Percentiles rank a stretch among this genome's conserved stretches.
Conservation (phyloP, 2,329 filamentous ascomycete species). For the Ceratocystiopsis minuta region DNA sequence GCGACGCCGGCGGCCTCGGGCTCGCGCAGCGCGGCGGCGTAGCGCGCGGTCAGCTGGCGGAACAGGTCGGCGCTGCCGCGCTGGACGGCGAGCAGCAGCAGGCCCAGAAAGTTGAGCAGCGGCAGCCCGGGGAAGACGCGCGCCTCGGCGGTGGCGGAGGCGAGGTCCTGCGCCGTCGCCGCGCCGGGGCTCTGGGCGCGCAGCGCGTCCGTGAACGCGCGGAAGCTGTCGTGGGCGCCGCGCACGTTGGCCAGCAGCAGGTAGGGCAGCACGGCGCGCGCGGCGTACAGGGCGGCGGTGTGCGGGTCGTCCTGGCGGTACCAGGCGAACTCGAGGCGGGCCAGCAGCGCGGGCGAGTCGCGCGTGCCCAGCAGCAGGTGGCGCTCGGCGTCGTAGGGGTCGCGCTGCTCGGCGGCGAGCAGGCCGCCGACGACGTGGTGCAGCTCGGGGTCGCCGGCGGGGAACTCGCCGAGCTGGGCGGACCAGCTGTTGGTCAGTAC, state of each 20-base stretch:
- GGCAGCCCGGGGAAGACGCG: conserved; percentile 80
- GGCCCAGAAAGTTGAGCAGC: conserved; percentile 82
- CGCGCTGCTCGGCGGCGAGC: conserved; percentile 72
- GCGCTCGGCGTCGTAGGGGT: conserved; percentile 81
- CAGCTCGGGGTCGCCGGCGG: conserved; percentile 81
- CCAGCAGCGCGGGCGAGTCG: conserved; percentile 66
- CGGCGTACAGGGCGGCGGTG: conserved; percentile 70
- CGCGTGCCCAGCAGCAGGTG: conserved; percentile 79
- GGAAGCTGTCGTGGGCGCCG: conserved; percentile 67
- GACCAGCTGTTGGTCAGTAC: conserved; percentile 51
- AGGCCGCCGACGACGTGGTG: conserved; percentile 81
- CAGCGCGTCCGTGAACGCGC: conserved; percentile 54
- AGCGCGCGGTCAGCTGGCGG: conserved; percentile 66
- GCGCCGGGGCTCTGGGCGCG: conserved; percentile 36
- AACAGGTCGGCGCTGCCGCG: conserved; percentile 63
- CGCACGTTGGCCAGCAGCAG: conserved; percentile 79
- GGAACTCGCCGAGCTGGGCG: conserved; percentile 65
- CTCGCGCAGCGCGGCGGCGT: conserved; percentile 61
- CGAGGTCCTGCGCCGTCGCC: conserved; percentile 57
- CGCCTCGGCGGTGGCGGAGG: conserved; percentile 52
- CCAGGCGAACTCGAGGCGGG: conserved; percentile 80
- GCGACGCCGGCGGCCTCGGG: conserved; percentile 25
- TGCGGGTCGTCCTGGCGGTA: conserved; percentile 79
- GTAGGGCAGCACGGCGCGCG: conserved; percentile 77
- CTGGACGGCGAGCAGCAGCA: conserved; percentile 70